Base-by-base conservation (phyloP, 2,329 filamentous ascomycete species). In the Trichocomaceae sp. region DNA sequence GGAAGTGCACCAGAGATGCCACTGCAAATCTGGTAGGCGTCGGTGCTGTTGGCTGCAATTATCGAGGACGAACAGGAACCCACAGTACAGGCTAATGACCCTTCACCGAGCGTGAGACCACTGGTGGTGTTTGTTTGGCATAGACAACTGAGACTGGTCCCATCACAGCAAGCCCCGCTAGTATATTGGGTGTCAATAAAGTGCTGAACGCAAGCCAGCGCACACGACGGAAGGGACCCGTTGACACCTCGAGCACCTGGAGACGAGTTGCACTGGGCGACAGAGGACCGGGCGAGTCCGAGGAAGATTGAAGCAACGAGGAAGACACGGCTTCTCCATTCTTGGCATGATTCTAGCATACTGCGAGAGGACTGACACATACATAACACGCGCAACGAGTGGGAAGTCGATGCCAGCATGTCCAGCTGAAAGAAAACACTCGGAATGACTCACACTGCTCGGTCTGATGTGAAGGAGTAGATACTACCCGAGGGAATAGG, bases 71-170 rank as follows among this genome's bases (percentile, higher is more conserved):
- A 67, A 66, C 87, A 90, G 13, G 69, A 71, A 2, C 80, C 80
- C 8, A 80, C 73, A 33, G 87, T 77, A 67, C 87, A 90, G 63
- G 85, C 80, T 58, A 88, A 70, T 4, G 83, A 84, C 10, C 79
- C 86, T 70, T 90, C 87, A n/a, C 85, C 86, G 47, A 89, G 64
- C 1, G 87, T 89, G 62, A 83, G 85, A 9, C 83, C 84, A 29
- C 79, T 79, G 12, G 68, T 70, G 8, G 84, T 84, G 33, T 75
- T 74, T 56, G 77, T 75, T 37, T 78, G 77, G 67, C 87, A 90
- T 6, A 90, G 75, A 61, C 84, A 88, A 62, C 77, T 71, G 60
- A 88, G 66, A 23, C 83, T 76, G 10, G 78, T 75, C 13, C 71
- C 70, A 33, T 69, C 64, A 29, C 75, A 74, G 63, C 84, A 86